Evolutionary conservation across 176 grass and related monocot species (phyloP), one percentile per base, ranked within the genome.

Genomic region (Eleusine coracana): DNA sequence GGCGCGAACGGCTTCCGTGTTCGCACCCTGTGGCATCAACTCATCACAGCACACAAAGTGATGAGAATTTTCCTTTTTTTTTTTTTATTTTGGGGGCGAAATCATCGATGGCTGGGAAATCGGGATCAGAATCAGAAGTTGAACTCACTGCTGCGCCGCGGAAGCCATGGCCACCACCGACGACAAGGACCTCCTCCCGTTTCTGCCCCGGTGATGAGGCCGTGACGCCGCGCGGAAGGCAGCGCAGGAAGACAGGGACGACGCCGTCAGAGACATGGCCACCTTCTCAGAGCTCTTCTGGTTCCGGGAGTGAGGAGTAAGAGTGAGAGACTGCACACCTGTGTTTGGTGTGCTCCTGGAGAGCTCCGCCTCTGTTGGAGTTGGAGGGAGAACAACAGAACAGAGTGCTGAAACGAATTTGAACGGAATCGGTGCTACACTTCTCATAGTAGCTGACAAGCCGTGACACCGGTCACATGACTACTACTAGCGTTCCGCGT

Each of bases 141-240:
- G 10, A 37, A 44, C 76, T 80, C 62, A 89, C 88, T 66, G 80
- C 78, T 66, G 80, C 15, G 71, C 77, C 15, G 73, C 69, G 45
- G 87, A 85, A 27, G 87, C 88, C 73, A 44, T 82, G 28, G 83
- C 73, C 27, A 89, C 88, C 39, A 89, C 73, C 11, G 58, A 61
- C 36, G 58, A 85, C 3, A 64, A n/a, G 21, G 5, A 21, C 49
- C 55, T 73, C 63, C 79, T 63, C 63, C 80, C 71, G 10, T 12
- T 74, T 28, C n/a, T 52, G 25, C 1, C 10, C 20, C 1, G 42
- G 56, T 14, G 55, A 85, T 14, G 55, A 85, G 25, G 28, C 29
- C 56, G 72, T 8, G 36, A 12, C 36, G 52, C 62, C 44, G 55
- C 36, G 27, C 8, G 10, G 18, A 81, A 46, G 18, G 14, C 1